Conservation (phyloP, 306 rosid genomes). For the Prunus fruticosa region DNA sequence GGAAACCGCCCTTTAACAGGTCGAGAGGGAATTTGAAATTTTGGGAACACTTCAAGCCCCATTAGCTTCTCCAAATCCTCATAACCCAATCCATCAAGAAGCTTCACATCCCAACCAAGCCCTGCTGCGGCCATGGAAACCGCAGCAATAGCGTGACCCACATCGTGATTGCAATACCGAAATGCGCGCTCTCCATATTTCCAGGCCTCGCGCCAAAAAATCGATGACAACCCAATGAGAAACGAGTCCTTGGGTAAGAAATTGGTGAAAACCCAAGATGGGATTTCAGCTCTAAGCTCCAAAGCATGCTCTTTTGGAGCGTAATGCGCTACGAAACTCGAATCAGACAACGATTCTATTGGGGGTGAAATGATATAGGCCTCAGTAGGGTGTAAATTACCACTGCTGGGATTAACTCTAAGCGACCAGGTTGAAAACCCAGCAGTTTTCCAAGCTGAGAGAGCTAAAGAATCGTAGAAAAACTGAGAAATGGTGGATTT, state of each 20-base stretch:
- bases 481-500: constrained; percentile 66
- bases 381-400: constrained; percentile 89
- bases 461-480: constrained; percentile 74
- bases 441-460: constrained; percentile 83
- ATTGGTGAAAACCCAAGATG: constrained; percentile 46
- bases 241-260: constrained; percentile 54
- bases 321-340: constrained; percentile 77
- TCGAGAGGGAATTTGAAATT: constrained; percentile 52
- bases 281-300: constrained; percentile 72
- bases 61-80: constrained; percentile 73
- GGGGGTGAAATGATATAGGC: constrained; percentile 70
- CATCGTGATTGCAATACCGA: constrained; percentile 89
- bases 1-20: constrained; percentile 78
- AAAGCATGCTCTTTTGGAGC: constrained; percentile 86
- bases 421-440: constrained; percentile 80
- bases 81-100: constrained; percentile 68
- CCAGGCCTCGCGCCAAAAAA: constrained; percentile 99
- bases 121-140: constrained; percentile 76
- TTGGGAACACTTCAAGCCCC: constrained; percentile 63
- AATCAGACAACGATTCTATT: constrained; percentile 38
- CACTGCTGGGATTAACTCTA: constrained; percentile 92
- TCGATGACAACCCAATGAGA: constrained; percentile 71
- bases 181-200: constrained; percentile 92
- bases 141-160: constrained; percentile 91
- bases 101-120: constrained; percentile 90